phyloP scores from a whole-genome alignment of 148 eudicot species.

The Arbutus unedo region DNA sequence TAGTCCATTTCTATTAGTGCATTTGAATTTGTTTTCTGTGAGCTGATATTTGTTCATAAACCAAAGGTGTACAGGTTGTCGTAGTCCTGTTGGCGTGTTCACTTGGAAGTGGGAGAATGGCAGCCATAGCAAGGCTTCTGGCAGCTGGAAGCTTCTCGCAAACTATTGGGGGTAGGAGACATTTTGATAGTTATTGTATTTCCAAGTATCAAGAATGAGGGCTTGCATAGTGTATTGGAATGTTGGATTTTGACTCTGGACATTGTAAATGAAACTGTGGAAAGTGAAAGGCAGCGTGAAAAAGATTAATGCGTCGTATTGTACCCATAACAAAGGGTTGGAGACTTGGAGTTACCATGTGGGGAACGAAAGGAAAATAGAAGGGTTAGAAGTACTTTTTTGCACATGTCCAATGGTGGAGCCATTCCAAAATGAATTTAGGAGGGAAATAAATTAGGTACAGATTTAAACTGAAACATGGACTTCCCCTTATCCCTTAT shows the following conservation, averaged over 20 bases:
- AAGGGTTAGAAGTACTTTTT: not conserved
- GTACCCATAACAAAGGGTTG: not conserved
- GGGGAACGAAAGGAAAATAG: not conserved
- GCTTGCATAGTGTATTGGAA: slow-evolving; percentile 7
- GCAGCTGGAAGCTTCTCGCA: slow-evolving; percentile 45
- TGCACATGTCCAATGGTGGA: not conserved
- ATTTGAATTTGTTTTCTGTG: not conserved
- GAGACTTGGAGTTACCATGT: not conserved
- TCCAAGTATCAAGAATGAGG: not conserved
- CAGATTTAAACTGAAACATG: too few relatives aligned
- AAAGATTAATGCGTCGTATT: not conserved
- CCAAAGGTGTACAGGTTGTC: slow-evolving; percentile 17
- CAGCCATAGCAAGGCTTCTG: slow-evolving; percentile 55
- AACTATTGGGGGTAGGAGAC: slow-evolving; percentile 41
- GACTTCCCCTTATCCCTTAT: too few relatives aligned
- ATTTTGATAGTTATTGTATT: not conserved
- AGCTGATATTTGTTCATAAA: slow-evolving; percentile 17
- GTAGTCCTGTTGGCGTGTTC: slow-evolving; percentile 47
- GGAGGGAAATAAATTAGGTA: not conserved
- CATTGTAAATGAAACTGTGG: not conserved
- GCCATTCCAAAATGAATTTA: not conserved
- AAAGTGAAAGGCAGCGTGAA: slow-evolving; percentile 1
- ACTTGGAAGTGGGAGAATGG: slow-evolving; percentile 56
- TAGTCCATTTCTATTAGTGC: not conserved
- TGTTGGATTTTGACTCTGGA: not conserved